Evolutionary conservation across 2,329 filamentous ascomycete genomes (phyloP).

Genomic region (Oidium heveae): DNA sequence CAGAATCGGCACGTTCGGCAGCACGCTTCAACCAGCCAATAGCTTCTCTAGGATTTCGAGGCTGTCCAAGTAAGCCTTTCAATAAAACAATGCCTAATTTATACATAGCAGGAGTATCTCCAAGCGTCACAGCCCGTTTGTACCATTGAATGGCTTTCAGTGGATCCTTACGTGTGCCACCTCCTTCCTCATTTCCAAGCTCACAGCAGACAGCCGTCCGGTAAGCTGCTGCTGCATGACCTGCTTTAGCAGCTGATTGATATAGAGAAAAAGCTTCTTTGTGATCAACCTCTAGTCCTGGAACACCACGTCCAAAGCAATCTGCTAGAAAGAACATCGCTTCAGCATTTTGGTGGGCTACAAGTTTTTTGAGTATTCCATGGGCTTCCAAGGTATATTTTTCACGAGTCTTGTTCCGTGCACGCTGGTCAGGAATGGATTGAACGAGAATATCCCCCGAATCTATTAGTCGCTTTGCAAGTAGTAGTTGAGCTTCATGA

Average conservation of each 20-base stretch:
- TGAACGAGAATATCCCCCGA: slow-evolving; percentile 53
- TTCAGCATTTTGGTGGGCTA: slow-evolving; percentile 44
- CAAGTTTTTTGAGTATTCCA: slow-evolving; percentile 78
- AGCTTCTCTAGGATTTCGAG: slow-evolving; percentile 58
- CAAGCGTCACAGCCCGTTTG: slow-evolving; percentile 68
- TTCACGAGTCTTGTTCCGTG: slow-evolving; percentile 52
- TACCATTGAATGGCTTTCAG: slow-evolving; percentile 97
- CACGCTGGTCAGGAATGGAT: slow-evolving; percentile 38
- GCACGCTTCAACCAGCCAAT: slow-evolving; percentile 84
- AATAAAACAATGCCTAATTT: slow-evolving; percentile 92
- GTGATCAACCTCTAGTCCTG: slow-evolving; percentile 57
- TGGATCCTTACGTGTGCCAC: slow-evolving; percentile 73
- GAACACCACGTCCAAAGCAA: slow-evolving; percentile 55
- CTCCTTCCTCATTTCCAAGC: slow-evolving; percentile 80
- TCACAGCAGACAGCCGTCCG: slow-evolving; percentile 93
- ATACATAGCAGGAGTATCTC: slow-evolving; percentile 89
- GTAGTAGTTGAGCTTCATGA: slow-evolving; percentile 39
- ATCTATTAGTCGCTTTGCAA: slow-evolving; percentile 70
- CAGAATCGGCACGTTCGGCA: slow-evolving; percentile 60
- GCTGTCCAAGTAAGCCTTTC: slow-evolving; percentile 80
- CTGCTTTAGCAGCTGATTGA: slow-evolving; percentile 74
- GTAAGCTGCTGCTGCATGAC: slow-evolving; percentile 71
- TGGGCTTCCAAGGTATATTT: slow-evolving; percentile 66
- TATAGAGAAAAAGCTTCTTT: slow-evolving; percentile 90
- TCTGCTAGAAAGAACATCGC: slow-evolving; percentile 91